Percentiles rank a stretch among this genome's conserved stretches.
These are phyloP conservation scores for Globisporangium carolinianum DNA, from an alignment of 352 stramenopile genomes.

Conservation along the genomic window DNA sequence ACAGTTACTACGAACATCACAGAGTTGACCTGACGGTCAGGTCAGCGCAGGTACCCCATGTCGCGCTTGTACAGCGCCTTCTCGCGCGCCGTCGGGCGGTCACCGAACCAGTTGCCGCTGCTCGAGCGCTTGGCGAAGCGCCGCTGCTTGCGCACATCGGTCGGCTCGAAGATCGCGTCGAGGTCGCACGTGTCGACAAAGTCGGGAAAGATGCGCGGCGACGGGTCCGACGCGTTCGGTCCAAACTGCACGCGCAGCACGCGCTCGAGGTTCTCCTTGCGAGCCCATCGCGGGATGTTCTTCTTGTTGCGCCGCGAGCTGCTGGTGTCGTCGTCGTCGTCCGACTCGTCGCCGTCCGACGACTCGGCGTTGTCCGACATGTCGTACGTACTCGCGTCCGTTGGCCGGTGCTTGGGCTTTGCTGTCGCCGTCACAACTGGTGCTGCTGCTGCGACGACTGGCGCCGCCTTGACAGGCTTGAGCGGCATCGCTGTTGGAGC, in stretches of 20 bases:
- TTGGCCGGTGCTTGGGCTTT: constrained; percentile 16
- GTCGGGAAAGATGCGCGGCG: constrained; percentile 75
- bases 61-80: constrained; percentile 77
- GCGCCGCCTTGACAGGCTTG: neutral
- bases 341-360: constrained; percentile 34
- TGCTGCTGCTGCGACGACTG: neutral
- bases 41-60: constrained; percentile 68
- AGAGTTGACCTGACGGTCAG: too few relatives aligned
- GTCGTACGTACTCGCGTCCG: constrained; percentile 40
- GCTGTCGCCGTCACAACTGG: neutral
- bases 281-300: constrained; percentile 76
- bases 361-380: constrained; percentile 81
- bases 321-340: constrained; percentile 14
- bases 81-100: constrained; percentile 69
- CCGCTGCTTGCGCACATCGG: constrained; percentile 68
- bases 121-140: constrained; percentile 73
- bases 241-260: constrained; percentile 67
- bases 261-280: constrained; percentile 66
- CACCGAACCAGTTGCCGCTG: constrained; percentile 80
- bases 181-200: constrained; percentile 82
- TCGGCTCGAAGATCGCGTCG: constrained; percentile 78
- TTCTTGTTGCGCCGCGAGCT: constrained; percentile 35
- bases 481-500: neutral
- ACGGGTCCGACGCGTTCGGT: constrained; percentile 61
- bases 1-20: too few relatives aligned